Evolutionary conservation across 148 eudicot species (phyloP).

Genomic region (Simmondsia chinensis): DNA sequence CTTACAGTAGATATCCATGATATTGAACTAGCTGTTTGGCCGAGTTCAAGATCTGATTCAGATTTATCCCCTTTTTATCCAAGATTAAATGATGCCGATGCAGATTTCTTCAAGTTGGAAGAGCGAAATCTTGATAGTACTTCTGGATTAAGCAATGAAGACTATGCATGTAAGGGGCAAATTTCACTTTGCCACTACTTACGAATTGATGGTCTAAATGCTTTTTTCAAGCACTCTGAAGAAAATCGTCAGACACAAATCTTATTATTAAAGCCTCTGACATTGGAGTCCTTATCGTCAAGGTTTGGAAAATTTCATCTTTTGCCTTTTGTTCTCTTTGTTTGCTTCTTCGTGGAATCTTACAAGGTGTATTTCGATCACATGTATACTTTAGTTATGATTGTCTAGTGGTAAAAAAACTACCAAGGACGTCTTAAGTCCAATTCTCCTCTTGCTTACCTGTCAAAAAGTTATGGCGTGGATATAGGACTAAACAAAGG

Average conservation of each 20-base stretch:
- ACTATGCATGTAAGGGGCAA: slow-evolving; percentile 32
- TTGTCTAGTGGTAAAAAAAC: too few species aligned
- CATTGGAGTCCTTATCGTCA: slow-evolving; percentile 25
- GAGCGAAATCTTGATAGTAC: slow-evolving; percentile 17
- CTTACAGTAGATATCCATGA: slow-evolving; percentile 34
- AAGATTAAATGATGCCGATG: slow-evolving; percentile 16
- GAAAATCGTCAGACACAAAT: slow-evolving; percentile 27
- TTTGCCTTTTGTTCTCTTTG: slow-evolving; percentile 5
- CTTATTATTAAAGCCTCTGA: slow-evolving; percentile 36
- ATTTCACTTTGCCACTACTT: slow-evolving; percentile 30
- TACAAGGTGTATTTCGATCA: too few species aligned
- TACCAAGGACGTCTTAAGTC: too few species aligned
- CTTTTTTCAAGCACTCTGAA: slow-evolving; percentile 35
- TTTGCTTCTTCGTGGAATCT: not conserved
- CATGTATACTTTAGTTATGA: too few species aligned
- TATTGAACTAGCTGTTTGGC: slow-evolving; percentile 50
- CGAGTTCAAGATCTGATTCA: slow-evolving; percentile 30
- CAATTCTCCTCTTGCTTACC: not conserved
- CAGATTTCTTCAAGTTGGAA: slow-evolving; percentile 22
- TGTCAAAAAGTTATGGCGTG: not conserved
- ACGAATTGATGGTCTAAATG: slow-evolving; percentile 49
- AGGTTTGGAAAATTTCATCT: slow-evolving; percentile 33
- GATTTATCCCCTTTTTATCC: slow-evolving; percentile 21
- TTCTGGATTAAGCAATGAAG: slow-evolving; percentile 21
- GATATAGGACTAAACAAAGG: not conserved